These are phyloP conservation scores for Dovyalis caffra DNA, from an alignment of 345 rosid genomes.

Conservation along the genomic window DNA sequence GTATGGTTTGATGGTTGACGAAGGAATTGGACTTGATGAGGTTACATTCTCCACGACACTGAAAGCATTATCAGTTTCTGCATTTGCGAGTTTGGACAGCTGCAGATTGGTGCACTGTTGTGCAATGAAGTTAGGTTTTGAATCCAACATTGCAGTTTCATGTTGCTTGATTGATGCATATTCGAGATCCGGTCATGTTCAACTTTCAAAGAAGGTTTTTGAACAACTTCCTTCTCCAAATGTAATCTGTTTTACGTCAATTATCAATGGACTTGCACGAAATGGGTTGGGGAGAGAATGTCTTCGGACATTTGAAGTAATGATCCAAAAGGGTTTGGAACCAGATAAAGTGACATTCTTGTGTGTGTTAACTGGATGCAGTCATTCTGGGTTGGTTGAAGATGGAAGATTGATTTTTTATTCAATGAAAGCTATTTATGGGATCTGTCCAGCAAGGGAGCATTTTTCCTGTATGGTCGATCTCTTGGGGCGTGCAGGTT, in stretches of 20 bases:
- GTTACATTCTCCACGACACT: slow-evolving; percentile 58
- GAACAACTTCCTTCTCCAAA: slow-evolving; percentile 50
- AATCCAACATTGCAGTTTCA: slow-evolving; percentile 58
- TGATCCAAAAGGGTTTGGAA: slow-evolving; percentile 49
- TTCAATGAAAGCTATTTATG: slow-evolving; percentile 46
- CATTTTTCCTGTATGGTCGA: slow-evolving; percentile 79
- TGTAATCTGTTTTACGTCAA: slow-evolving; percentile 60
- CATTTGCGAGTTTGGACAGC: slow-evolving; percentile 37
- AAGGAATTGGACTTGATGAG: slow-evolving; percentile 66
- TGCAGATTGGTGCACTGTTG: slow-evolving; percentile 54
- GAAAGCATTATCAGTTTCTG: slow-evolving; percentile 57
- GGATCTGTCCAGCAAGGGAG: slow-evolving; percentile 48
- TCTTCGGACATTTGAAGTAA: slow-evolving; percentile 50
- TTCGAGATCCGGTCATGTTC: slow-evolving; percentile 62
- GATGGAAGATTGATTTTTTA: slow-evolving; percentile 51
- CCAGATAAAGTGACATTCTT: slow-evolving; percentile 74
- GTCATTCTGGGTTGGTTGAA: slow-evolving; percentile 74
- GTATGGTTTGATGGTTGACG: slow-evolving; percentile 73
- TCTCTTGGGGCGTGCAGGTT: slow-evolving; percentile 75
- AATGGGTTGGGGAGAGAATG: slow-evolving; percentile 69
- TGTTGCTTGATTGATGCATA: slow-evolving; percentile 70
- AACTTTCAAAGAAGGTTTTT: slow-evolving; percentile 50
- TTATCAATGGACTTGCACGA: slow-evolving; percentile 61
- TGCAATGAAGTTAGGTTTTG: slow-evolving; percentile 57
- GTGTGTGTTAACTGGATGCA: slow-evolving; percentile 65